A percentile compares a stretch with the other conserved stretches of the same genome.
These are phyloP conservation scores for Flaveria ramosissima DNA, from an alignment of 129 eudicot species.

Conservation along the genomic window DNA sequence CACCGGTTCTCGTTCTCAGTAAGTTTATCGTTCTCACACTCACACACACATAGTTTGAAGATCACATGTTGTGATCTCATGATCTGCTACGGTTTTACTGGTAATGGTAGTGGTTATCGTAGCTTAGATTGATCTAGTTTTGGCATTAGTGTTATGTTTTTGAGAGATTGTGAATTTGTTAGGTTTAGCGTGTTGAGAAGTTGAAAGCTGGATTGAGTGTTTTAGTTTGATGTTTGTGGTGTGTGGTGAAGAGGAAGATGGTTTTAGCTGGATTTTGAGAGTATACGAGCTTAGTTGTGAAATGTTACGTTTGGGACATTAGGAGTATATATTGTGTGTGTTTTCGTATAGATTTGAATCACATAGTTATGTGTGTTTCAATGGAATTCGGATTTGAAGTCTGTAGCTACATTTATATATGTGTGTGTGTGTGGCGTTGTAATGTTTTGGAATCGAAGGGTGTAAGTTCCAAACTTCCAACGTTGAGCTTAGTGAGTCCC, in stretches of 20 bases:
- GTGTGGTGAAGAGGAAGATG: neutral
- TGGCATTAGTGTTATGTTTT: neutral
- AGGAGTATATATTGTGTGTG: neutral
- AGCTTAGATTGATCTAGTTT: constrained; percentile 24
- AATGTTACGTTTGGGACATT: neutral
- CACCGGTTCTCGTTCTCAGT: constrained; percentile 83
- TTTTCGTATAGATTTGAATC: constrained; percentile 16
- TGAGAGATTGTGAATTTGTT: neutral
- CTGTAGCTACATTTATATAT: neutral
- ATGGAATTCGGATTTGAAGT: neutral
- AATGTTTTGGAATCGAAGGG: neutral
- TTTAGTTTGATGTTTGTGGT: neutral
- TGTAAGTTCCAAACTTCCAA: neutral
- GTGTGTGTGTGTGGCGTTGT: neutral
- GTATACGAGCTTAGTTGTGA: neutral
- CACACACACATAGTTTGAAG: constrained; percentile 6
- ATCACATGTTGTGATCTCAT: constrained; percentile 29
- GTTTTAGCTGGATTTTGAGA: constrained; percentile 6
- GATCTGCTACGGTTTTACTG: neutral
- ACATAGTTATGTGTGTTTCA: neutral
- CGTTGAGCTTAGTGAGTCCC: neutral
- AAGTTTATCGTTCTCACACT: constrained; percentile 27
- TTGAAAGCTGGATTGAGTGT: neutral
- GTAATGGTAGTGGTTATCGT: neutral
- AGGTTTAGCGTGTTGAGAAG: constrained; percentile 19